Evolutionary conservation across 768 basidiomycete species (phyloP).

Genomic region (Chiua virens): DNA sequence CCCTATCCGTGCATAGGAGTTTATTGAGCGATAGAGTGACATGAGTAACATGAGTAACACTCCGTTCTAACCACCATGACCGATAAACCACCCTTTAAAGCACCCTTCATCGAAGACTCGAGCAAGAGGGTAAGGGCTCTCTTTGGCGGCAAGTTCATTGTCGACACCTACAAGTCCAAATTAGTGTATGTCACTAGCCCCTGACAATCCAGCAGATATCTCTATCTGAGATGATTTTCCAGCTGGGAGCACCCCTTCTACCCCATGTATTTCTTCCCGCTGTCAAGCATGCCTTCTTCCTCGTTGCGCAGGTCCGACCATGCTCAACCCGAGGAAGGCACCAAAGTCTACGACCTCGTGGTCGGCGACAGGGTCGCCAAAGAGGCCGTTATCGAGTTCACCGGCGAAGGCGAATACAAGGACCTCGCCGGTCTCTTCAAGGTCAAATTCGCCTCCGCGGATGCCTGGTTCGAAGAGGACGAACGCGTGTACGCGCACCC

Average conservation of each 20-base stretch:
- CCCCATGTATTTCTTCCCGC: conserved; percentile 55
- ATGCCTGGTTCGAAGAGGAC: conserved; percentile 72
- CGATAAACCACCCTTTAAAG: conserved; percentile 35
- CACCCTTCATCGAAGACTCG: conserved; percentile 48
- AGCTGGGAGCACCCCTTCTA: conserved; percentile 59
- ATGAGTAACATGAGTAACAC: neutral
- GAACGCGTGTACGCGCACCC: conserved; percentile 60
- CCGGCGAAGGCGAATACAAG: conserved; percentile 28
- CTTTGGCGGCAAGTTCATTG: conserved; percentile 48
- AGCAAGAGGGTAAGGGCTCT: conserved; percentile 54
- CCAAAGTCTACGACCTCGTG: conserved; percentile 45
- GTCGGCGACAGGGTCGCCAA: conserved; percentile 40
- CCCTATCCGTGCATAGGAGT: neutral
- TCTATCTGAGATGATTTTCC: neutral
- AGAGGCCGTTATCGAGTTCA: conserved; percentile 39
- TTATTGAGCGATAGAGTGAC: too few relatives aligned
- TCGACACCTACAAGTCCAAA: conserved; percentile 57
- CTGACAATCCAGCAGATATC: neutral
- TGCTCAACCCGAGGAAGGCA: conserved; percentile 30
- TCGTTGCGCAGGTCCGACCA: conserved; percentile 37
- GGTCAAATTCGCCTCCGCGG: conserved; percentile 49
- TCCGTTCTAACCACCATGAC: conserved; percentile 11
- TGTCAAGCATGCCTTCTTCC: conserved; percentile 43
- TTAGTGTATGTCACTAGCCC: conserved; percentile 48
- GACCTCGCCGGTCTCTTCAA: conserved; percentile 48